Evolutionary conservation across 257 asterid genomes (phyloP).

Genomic region (Nicotiana benthamiana): DNA sequence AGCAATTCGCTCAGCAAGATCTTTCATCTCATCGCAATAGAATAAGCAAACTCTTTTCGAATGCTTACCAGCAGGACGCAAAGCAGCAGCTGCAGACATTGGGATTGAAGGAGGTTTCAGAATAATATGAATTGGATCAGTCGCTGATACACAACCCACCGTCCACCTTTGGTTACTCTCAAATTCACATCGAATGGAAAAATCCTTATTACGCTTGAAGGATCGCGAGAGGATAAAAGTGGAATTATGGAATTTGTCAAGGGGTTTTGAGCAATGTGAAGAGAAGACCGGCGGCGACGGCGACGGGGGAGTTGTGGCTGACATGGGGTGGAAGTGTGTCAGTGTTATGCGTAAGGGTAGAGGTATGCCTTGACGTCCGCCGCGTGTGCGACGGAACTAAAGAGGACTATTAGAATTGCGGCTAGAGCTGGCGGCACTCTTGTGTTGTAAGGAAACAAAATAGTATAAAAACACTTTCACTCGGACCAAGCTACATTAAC

Average conservation of each 20-base stretch:
- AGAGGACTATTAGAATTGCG: background rate
- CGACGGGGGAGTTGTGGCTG: slow-evolving; percentile 47
- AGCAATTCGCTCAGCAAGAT: slow-evolving; percentile 73
- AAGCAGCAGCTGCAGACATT: slow-evolving; percentile 27
- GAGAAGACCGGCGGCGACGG: slow-evolving; percentile 25
- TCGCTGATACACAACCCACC: slow-evolving; percentile 60
- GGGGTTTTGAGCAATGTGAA: slow-evolving; percentile 15
- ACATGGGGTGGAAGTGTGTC: slow-evolving; percentile 30
- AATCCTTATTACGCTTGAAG: slow-evolving; percentile 8
- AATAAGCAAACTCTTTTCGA: slow-evolving; percentile 67
- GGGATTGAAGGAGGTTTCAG: slow-evolving; percentile 69
- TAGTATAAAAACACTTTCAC: background rate
- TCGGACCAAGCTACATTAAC: too few species aligned
- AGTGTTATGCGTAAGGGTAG: too few species aligned
- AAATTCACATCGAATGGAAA: slow-evolving; percentile 45
- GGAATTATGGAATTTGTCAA: slow-evolving; percentile 15
- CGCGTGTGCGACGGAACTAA: background rate
- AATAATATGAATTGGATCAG: slow-evolving; percentile 79
- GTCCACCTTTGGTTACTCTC: slow-evolving; percentile 56
- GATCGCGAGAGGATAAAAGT: slow-evolving; percentile 3
- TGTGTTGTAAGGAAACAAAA: background rate
- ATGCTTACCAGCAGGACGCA: slow-evolving; percentile 33
- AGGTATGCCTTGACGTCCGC: background rate
- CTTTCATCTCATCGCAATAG: slow-evolving; percentile 82
- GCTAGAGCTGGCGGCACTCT: too few species aligned